Conservation (phyloP, 1,139 yeast species). For the Zygotorulaspora mrakii region DNA sequence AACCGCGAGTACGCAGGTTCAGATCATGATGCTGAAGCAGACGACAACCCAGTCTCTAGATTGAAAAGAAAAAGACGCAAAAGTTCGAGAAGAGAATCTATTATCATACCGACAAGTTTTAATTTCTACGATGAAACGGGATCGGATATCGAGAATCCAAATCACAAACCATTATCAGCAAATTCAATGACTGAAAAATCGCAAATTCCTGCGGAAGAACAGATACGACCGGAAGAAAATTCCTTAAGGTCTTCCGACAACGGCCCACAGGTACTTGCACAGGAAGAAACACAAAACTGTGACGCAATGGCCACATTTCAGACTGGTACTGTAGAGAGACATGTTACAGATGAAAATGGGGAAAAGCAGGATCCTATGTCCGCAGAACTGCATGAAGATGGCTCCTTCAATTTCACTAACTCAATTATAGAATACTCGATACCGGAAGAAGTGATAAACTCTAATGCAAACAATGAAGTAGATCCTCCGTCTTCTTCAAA, state of each 20-base stretch:
- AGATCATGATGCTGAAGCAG: background rate
- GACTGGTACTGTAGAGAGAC: background rate
- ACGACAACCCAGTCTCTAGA: background rate
- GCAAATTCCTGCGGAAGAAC: no score
- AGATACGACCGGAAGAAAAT: no score
- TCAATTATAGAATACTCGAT: slow-evolving; percentile 35
- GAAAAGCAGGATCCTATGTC: slow-evolving; percentile 4
- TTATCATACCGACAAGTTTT: slow-evolving; percentile 37
- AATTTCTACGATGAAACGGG: slow-evolving; percentile 15
- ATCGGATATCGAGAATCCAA: background rate
- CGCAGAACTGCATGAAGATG: slow-evolving; percentile 19
- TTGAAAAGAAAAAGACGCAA: slow-evolving; percentile 36
- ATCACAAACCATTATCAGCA: no score
- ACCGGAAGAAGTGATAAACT: slow-evolving; percentile 28
- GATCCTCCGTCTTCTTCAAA: slow-evolving; percentile 21
- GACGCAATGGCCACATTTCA: no score
- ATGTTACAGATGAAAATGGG: background rate
- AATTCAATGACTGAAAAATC: no score
- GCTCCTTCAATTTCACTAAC: slow-evolving; percentile 27
- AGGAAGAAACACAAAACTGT: no score
- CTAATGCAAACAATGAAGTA: slow-evolving; percentile 8
- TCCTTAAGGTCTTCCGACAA: no score
- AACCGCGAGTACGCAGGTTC: background rate
- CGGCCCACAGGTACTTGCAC: no score
- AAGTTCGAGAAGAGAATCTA: slow-evolving; percentile 41